These are phyloP conservation scores for Beauveria bassiana DNA, from an alignment of 2,329 filamentous ascomycete species.

Conservation along the genomic window DNA sequence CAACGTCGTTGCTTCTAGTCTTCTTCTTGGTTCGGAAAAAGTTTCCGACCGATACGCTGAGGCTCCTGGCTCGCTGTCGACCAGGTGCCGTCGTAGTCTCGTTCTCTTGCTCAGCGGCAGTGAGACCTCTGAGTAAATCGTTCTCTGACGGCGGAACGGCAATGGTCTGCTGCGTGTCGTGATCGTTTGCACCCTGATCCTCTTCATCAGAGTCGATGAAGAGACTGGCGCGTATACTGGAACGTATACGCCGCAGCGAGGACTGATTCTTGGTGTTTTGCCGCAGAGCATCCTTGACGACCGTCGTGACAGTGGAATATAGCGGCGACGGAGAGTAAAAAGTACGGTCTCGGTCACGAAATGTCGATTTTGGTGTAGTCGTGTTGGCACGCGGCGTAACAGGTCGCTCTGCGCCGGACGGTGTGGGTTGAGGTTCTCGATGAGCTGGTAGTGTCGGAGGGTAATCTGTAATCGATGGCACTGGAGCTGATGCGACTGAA, in stretches of 20 bases:
- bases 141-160: conserved; percentile 20
- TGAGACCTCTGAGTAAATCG: conserved; percentile 17
- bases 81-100: conserved; percentile 14
- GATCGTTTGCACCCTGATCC: conserved; percentile 20
- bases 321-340: conserved; percentile 54
- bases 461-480: conserved; percentile 14
- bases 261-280: conserved; percentile 36
- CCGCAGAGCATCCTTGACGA: conserved; percentile 47
- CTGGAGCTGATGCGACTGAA: conserved; percentile 14
- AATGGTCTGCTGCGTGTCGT: conserved; percentile 15
- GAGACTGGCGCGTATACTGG: conserved; percentile 45
- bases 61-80: conserved; percentile 29
- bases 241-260: conserved; percentile 39
- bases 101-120: conserved; percentile 14
- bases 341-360: conserved; percentile 31
- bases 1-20: background rate
- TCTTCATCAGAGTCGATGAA: conserved; percentile 41
- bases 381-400: conserved; percentile 22
- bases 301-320: conserved; percentile 50
- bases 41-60: conserved; percentile 34
- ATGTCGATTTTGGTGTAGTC: conserved; percentile 22
- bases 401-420: conserved; percentile 18
- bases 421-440: background rate
- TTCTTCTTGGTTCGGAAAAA: conserved; percentile 30
- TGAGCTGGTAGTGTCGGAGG: conserved; percentile 14